Evolutionary conservation across 2,329 filamentous ascomycete genomes (phyloP).

Genomic region (Graphilbum ipis-grandicollis): DNA sequence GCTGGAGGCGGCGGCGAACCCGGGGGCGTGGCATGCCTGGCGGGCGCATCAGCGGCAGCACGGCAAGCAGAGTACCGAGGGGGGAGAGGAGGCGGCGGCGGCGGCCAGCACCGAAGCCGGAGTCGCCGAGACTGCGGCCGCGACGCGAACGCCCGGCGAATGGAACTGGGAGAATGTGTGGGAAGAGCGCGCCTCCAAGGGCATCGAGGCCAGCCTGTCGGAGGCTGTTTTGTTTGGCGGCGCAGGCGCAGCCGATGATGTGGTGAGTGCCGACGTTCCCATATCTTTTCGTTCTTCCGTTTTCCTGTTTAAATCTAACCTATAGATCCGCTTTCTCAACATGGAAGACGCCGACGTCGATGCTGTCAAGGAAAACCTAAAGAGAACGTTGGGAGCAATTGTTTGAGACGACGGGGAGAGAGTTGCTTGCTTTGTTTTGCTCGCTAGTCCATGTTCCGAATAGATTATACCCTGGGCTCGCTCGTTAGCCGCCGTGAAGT

Average conservation of each 20-base stretch:
- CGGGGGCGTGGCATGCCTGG: slow-evolving; percentile 92
- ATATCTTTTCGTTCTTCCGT: background rate
- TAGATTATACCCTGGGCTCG: too few species aligned
- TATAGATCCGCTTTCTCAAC: slow-evolving; percentile 52
- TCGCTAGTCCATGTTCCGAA: too few species aligned
- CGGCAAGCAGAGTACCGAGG: background rate
- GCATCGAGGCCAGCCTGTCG: slow-evolving; percentile 58
- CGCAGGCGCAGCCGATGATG: slow-evolving; percentile 44
- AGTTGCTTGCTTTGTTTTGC: background rate
- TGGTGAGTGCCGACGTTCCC: slow-evolving; percentile 35
- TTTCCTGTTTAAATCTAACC: background rate
- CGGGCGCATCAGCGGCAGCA: slow-evolving; percentile 43
- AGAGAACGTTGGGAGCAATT: slow-evolving; percentile 26
- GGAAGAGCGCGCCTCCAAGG: slow-evolving; percentile 73
- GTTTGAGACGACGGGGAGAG: background rate
- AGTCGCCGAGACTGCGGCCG: background rate
- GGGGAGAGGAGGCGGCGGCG: background rate
- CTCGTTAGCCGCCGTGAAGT: too few species aligned
- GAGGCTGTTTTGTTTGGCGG: slow-evolving; percentile 66
- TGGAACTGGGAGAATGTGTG: slow-evolving; percentile 99
- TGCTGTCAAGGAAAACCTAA: slow-evolving; percentile 38
- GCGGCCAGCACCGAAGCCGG: background rate
- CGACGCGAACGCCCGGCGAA: slow-evolving; percentile 47
- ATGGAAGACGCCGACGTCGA: slow-evolving; percentile 43
- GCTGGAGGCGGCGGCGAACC: slow-evolving; percentile 69